Evolutionary conservation across 2,329 filamentous ascomycete genomes (phyloP).

Genomic region (Calonectria leucothoes): DNA sequence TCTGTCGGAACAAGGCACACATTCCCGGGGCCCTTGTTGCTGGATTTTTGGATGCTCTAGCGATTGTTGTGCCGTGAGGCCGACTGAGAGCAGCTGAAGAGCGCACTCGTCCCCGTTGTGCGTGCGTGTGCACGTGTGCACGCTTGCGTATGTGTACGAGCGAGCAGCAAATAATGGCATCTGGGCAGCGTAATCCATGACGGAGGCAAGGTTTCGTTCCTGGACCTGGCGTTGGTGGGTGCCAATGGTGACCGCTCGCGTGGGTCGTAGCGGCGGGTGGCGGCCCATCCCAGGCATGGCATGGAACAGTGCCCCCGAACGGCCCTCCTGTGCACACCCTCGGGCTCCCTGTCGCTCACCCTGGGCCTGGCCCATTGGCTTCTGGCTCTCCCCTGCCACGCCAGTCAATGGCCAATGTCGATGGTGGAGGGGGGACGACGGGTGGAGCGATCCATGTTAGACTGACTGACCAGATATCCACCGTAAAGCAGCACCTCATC

Average conservation of each 20-base stretch:
- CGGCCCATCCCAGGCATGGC: conserved; percentile 16
- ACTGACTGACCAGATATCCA: conserved; percentile 38
- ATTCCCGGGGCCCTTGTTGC: conserved; percentile 6
- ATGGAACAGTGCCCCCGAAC: conserved; percentile 25
- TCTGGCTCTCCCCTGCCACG: conserved; percentile 25
- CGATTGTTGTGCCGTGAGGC: neutral
- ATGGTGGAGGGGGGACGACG: conserved; percentile 14
- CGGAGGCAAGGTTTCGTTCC: conserved; percentile 15
- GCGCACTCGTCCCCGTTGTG: neutral
- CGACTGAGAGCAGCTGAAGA: neutral
- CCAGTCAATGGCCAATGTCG: conserved; percentile 15
- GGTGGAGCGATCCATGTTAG: conserved; percentile 33
- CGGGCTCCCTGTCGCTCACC: conserved; percentile 15
- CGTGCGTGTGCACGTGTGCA: neutral
- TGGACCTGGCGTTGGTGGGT: conserved; percentile 8
- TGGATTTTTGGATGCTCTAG: neutral
- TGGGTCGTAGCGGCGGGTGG: conserved; percentile 29
- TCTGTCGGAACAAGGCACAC: conserved; percentile 12
- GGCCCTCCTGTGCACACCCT: conserved; percentile 9
- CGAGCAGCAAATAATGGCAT: conserved; percentile 10
- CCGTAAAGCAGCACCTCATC: conserved; percentile 39
- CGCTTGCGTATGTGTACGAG: neutral
- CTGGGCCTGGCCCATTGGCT: conserved; percentile 14
- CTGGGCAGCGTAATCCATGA: conserved; percentile 5
- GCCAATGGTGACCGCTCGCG: conserved; percentile 13